These are phyloP conservation scores for Pseudocercospora cruenta DNA, from an alignment of 2,329 filamentous ascomycete species.

Conservation along the genomic window DNA sequence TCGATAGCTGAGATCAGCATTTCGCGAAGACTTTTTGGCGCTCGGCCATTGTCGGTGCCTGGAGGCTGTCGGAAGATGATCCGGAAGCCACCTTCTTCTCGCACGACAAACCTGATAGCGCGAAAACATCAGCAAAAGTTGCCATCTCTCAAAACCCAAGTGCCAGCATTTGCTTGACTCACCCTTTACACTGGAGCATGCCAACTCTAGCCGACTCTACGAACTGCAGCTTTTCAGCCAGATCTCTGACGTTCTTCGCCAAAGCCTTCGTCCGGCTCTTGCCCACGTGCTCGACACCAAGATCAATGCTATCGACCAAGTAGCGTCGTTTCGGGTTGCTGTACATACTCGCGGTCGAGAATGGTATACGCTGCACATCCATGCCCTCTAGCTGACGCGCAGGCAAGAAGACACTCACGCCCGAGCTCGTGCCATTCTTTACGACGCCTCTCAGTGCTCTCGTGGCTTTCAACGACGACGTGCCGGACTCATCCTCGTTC, in stretches of 20 bases:
- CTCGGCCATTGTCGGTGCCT: not conserved
- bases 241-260: slow-evolving; percentile 8
- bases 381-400: not conserved
- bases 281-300: slow-evolving; percentile 1
- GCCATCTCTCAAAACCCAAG: too few relatives aligned
- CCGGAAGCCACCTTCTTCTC: not conserved
- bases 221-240: slow-evolving; percentile 6
- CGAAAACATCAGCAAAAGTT: not conserved
- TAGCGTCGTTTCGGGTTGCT: not conserved
- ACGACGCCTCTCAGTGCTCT: not conserved
- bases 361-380: not conserved
- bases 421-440: not conserved
- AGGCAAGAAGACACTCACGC: not conserved
- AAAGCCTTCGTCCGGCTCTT: slow-evolving; percentile 6
- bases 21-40: slow-evolving; percentile 26
- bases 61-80: not conserved
- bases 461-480: not conserved
- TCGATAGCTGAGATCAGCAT: slow-evolving; percentile 5
- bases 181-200: slow-evolving; percentile 3
- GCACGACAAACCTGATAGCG: not conserved
- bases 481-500: not conserved
- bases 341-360: not conserved
- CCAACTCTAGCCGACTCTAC: not conserved
- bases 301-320: slow-evolving; percentile 4
- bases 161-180: too few relatives aligned